A percentile compares a stretch with the other conserved stretches of the same genome.
Evolutionary conservation across 140 eudicot species (phyloP).

Genomic region (Bidens hawaiensis): DNA sequence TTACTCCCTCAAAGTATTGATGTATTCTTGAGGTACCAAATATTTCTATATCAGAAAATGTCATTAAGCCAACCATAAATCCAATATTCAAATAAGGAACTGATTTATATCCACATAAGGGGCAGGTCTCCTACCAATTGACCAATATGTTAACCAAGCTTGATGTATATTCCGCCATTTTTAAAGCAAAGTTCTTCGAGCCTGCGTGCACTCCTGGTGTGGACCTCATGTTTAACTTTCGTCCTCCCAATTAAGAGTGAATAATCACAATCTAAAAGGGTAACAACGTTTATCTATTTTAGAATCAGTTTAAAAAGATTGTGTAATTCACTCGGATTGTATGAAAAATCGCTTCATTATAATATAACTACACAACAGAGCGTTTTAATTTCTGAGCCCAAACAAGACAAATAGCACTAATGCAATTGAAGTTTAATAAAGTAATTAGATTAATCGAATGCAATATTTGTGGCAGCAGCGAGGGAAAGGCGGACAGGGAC

Average conservation of each 20-base stretch:
- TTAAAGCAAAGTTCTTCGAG: conserved; percentile 84
- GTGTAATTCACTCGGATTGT: not conserved
- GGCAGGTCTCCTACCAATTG: conserved; percentile 57
- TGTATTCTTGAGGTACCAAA: conserved; percentile 84
- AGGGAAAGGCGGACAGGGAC: too few relatives aligned
- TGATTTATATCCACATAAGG: too few relatives aligned
- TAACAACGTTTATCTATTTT: too few relatives aligned
- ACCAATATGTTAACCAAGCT: conserved; percentile 90
- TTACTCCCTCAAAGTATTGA: too few relatives aligned
- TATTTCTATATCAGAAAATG: conserved; percentile 60
- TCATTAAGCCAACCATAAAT: not conserved
- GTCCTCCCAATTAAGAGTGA: conserved; percentile 79
- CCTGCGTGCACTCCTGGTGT: conserved; percentile 73
- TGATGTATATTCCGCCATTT: conserved; percentile 93
- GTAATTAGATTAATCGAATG: too few relatives aligned
- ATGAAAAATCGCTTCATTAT: not conserved
- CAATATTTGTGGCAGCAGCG: too few relatives aligned
- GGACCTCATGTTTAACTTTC: conserved; percentile 81
- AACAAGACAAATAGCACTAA: too few relatives aligned
- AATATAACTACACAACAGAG: conserved; percentile 8
- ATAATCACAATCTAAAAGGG: conserved; percentile 66
- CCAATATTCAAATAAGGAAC: too few relatives aligned
- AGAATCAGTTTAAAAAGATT: too few relatives aligned
- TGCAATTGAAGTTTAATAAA: too few relatives aligned
- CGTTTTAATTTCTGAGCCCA: too few relatives aligned